Evolutionary conservation across 2,329 filamentous ascomycete species (phyloP), one percentile per base, ranked within the genome.

Genomic region (Allantophomopsis lycopodina): DNA sequence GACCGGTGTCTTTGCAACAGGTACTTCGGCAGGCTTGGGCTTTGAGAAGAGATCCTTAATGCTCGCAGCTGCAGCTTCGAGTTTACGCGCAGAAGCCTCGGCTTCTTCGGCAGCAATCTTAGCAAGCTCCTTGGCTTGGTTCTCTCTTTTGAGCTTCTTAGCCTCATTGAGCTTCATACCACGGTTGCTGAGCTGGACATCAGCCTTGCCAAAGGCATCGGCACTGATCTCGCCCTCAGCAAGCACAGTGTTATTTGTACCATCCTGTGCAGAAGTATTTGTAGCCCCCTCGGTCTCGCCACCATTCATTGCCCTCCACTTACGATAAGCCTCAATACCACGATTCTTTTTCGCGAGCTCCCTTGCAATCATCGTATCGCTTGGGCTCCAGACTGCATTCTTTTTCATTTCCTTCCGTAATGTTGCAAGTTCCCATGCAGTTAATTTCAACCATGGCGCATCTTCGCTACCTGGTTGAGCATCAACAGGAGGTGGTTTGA

Each of bases 391-490:
- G 4, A 83, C 79, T 0, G 83, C 81, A 52, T 91, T 91, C 67
- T 91, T 91, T 70, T 91, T 91, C 84, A 91, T 91, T 14, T 81
- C 71, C 60, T 91, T 91, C 44, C 84, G 68, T 7, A 91, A 66
- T 46, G 76, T 71, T 1, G 76, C 76, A 36, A 82, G 63, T 53
- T 82, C 77, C 45, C 73, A 79, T 13, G 68, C 63, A 6, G 76
- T 80, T 31, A 82, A 64, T 48, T 75, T 74, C 17, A 80, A 62
- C 77, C 77, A 82, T 0, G 77, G 77, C 10, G 73, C 69, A 42
- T 79, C 70, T 2, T 63, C 50, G 40, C 73, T 76, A 20, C 76
- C 76, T 12, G 70, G 59, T 2, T 72, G 63, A 2, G 72, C 73
- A 44, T 77, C 68, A 20, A 72, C 66, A 0, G 76, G 75, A 1